Percentiles rank a stretch among this genome's conserved stretches.
These are phyloP conservation scores for Chamaecyparis obtusa DNA, from an alignment of 75 land plant genomes.

Conservation along the genomic window DNA sequence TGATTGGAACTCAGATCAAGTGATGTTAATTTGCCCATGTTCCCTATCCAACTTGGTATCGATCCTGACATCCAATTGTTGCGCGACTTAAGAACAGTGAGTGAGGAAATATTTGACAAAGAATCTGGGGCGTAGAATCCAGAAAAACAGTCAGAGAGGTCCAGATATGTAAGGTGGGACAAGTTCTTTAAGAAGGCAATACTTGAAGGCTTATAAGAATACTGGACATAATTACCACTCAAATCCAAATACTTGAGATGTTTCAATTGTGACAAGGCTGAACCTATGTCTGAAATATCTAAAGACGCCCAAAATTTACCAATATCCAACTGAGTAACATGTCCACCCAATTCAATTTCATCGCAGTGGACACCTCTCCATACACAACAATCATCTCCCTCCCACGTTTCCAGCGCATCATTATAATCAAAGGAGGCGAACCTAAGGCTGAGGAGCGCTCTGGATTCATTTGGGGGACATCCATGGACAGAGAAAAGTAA, in stretches of 20 bases:
- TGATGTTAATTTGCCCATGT: too few relatives aligned
- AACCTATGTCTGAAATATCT: not conserved
- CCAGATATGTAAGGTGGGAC: slow-evolving; percentile 3
- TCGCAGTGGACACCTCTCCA: not conserved
- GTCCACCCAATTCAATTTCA: not conserved
- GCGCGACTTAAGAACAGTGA: too few relatives aligned
- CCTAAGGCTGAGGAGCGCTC: not conserved
- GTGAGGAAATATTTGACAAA: too few relatives aligned
- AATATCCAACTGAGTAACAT: not conserved
- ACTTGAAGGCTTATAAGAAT: too few relatives aligned
- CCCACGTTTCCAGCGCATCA: not conserved
- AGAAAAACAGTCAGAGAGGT: too few relatives aligned
- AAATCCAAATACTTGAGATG: not conserved
- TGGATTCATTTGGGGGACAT: not conserved
- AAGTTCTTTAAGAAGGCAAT: too few relatives aligned
- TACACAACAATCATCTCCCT: not conserved
- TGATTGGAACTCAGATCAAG: not conserved
- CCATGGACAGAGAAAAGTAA: not conserved
- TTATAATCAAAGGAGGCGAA: too few relatives aligned
- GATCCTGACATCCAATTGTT: not conserved
- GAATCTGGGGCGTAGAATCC: not conserved
- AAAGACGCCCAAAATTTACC: too few relatives aligned
- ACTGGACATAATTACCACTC: not conserved
- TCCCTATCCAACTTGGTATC: slow-evolving; percentile 25
- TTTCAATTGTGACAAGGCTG: not conserved